These are phyloP conservation scores for Fusarium illudens DNA, from an alignment of 2,329 filamentous ascomycete species.

Conservation along the genomic window DNA sequence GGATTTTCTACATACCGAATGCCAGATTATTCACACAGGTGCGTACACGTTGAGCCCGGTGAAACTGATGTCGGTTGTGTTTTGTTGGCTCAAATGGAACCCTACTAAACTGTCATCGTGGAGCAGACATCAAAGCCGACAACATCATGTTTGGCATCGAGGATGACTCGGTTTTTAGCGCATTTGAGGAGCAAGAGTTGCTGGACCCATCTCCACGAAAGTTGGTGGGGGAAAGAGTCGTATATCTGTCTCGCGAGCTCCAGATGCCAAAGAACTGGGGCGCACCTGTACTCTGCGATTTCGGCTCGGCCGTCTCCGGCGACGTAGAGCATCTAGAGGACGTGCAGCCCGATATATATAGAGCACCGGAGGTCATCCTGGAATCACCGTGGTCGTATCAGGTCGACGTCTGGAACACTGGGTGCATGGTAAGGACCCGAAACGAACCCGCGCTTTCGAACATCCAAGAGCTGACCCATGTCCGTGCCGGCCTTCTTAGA, in stretches of 20 bases:
- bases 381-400: slow-evolving; percentile 54
- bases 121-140: slow-evolving; percentile 55
- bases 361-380: slow-evolving; percentile 58
- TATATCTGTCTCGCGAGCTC: slow-evolving; percentile 55
- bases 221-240: slow-evolving; percentile 48
- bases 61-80: background rate
- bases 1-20: slow-evolving; percentile 57
- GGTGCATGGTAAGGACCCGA: slow-evolving; percentile 55
- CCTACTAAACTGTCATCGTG: slow-evolving; percentile 44
- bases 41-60: slow-evolving; percentile 11
- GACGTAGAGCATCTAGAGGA: slow-evolving; percentile 45
- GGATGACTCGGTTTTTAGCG: slow-evolving; percentile 50
- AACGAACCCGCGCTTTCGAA: accelerated
- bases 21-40: slow-evolving; percentile 57
- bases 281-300: slow-evolving; percentile 56
- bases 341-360: slow-evolving; percentile 52
- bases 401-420: slow-evolving; percentile 62
- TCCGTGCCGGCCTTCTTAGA: slow-evolving; percentile 41
- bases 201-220: slow-evolving; percentile 54
- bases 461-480: background rate
- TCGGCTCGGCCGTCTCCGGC: slow-evolving; percentile 55
- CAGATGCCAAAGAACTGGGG: slow-evolving; percentile 45
- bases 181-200: slow-evolving; percentile 52
- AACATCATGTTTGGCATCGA: slow-evolving; percentile 56
- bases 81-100: slow-evolving; percentile 17